These are phyloP conservation scores for Boletus subparvulus DNA, from an alignment of 768 basidiomycete species.

Conservation along the genomic window DNA sequence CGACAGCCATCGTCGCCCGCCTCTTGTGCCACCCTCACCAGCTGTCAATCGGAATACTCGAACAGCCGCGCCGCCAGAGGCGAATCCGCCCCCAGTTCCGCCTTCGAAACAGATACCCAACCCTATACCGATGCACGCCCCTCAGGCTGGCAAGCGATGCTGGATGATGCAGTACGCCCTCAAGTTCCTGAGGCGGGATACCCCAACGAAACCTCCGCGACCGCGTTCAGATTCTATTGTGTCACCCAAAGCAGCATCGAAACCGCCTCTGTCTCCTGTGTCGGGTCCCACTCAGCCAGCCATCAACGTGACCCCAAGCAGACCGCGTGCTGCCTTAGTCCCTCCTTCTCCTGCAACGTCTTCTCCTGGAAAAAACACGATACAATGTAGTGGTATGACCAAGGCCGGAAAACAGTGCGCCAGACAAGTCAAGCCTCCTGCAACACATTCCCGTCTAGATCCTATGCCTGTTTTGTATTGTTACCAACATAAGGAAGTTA, in stretches of 20 bases:
- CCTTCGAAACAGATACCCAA: constrained; percentile 22
- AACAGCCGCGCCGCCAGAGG: not conserved
- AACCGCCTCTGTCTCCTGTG: constrained; percentile 4
- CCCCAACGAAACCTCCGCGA: constrained; percentile 23
- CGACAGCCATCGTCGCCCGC: constrained; percentile 9
- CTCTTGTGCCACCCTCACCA: not conserved
- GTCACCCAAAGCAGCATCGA: constrained; percentile 5
- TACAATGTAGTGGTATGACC: constrained; percentile 67
- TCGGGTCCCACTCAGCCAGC: constrained; percentile 11
- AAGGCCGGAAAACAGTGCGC: constrained; percentile 61
- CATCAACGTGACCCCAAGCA: constrained; percentile 12
- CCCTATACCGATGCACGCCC: constrained; percentile 36
- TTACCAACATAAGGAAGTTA: constrained; percentile 58
- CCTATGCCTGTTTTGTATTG: constrained; percentile 49
- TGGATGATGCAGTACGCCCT: constrained; percentile 23
- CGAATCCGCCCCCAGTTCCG: not conserved
- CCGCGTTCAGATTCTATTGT: constrained; percentile 35
- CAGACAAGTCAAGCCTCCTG: constrained; percentile 52
- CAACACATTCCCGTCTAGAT: constrained; percentile 24
- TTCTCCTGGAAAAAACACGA: constrained; percentile 15
- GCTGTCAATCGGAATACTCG: constrained; percentile 8
- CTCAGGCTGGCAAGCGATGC: constrained; percentile 18
- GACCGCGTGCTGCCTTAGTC: constrained; percentile 22
- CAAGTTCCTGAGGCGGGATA: constrained; percentile 15
- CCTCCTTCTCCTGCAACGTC: constrained; percentile 19